A percentile compares a stretch with the other conserved stretches of the same genome.
phyloP scores from a whole-genome alignment of 2,329 filamentous ascomycete species.

The Fusarium brachygibbosum region DNA sequence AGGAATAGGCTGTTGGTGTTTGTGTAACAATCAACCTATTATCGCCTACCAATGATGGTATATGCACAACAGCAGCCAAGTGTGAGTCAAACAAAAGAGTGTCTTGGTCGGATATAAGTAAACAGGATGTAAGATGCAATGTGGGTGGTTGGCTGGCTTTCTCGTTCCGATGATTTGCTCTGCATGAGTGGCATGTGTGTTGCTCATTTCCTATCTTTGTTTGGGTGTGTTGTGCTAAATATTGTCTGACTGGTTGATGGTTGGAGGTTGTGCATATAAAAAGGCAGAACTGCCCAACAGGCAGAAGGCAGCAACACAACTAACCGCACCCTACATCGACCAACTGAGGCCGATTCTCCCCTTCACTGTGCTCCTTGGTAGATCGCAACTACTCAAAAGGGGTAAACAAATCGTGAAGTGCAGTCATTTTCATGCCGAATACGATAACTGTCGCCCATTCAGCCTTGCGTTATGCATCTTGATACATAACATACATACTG shows the following conservation, averaged over 20 bases:
- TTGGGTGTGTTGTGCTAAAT: constrained; percentile 2
- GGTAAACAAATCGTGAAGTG: not conserved
- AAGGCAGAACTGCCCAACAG: constrained; percentile 14
- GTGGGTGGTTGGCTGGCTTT: no score
- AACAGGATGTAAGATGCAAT: not conserved
- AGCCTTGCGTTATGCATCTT: constrained; percentile 17
- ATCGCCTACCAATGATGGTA: not conserved
- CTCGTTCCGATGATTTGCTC: not conserved
- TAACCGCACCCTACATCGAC: no score
- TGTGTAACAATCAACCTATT: constrained; percentile 10
- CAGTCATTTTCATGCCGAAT: not conserved
- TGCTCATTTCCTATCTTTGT: no score
- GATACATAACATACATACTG: not conserved
- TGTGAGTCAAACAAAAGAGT: no score
- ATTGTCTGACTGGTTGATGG: no score
- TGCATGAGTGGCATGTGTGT: no score
- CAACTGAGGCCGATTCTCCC: not conserved
- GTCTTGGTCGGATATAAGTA: not conserved
- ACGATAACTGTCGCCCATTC: constrained; percentile 8
- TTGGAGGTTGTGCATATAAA: constrained; percentile 1
- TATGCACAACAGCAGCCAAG: not conserved
- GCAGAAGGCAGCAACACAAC: constrained; percentile 15
- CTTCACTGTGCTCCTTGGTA: not conserved
- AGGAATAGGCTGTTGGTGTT: not conserved
- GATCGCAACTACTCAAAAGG: not conserved